phyloP scores from a whole-genome alignment of 2,329 filamentous ascomycete genomes.

The Aspergillus udagawae region DNA sequence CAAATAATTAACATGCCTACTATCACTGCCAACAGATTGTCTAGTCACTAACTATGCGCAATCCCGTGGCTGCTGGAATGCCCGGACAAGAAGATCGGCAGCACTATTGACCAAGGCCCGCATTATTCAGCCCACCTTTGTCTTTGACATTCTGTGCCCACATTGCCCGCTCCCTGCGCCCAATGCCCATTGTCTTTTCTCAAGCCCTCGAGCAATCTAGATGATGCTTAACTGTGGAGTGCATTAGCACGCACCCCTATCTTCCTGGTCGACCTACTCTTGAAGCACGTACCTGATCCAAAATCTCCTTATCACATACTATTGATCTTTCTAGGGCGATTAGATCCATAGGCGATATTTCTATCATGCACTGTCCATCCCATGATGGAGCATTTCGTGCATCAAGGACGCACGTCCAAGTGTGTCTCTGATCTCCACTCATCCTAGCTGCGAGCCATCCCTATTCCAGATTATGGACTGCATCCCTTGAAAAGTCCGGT shows the following conservation, averaged over 20 bases:
- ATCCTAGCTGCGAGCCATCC: background rate
- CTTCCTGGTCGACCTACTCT: background rate
- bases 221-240: background rate
- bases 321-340: background rate
- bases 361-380: background rate
- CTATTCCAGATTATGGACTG: background rate
- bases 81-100: conserved; percentile 11
- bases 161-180: too few species aligned
- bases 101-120: conserved; percentile 12
- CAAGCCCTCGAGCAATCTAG: background rate
- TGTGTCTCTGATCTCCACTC: background rate
- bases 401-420: background rate
- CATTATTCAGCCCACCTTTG: background rate
- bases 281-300: background rate
- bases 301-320: background rate
- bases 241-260: background rate
- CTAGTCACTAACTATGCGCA: background rate
- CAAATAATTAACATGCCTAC: background rate
- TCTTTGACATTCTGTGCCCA: background rate
- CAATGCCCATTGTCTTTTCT: background rate
- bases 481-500: background rate
- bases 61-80: conserved; percentile 1
- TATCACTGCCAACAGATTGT: background rate
- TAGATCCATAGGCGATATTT: background rate
- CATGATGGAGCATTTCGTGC: background rate